phyloP scores from a whole-genome alignment of 768 basidiomycete genomes.

The Lactifluus pinguis region DNA sequence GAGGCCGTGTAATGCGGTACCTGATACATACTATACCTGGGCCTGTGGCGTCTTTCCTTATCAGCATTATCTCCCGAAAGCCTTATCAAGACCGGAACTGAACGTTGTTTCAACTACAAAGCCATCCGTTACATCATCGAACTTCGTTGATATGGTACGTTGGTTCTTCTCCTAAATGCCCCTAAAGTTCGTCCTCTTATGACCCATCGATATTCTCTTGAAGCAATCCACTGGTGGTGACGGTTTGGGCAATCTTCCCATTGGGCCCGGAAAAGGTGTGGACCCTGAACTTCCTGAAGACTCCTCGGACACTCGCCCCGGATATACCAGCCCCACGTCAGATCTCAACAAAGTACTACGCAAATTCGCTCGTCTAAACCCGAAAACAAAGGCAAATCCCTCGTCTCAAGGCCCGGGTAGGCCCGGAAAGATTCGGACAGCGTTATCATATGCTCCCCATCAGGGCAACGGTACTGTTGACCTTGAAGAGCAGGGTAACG shows the following conservation, averaged over 20 bases:
- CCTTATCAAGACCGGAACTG: background rate
- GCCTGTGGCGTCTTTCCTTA: no score
- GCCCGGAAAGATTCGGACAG: slow-evolving; percentile 78
- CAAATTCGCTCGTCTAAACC: background rate
- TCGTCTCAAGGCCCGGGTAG: slow-evolving; percentile 60
- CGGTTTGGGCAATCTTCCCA: slow-evolving; percentile 55
- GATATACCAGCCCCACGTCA: slow-evolving; percentile 37
- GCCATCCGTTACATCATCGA: background rate
- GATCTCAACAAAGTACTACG: slow-evolving; percentile 30
- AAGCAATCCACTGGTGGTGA: slow-evolving; percentile 59
- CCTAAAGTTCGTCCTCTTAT: background rate
- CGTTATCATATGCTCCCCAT: slow-evolving; percentile 42
- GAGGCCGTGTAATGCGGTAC: no score
- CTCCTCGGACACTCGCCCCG: slow-evolving; percentile 47
- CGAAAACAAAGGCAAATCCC: slow-evolving; percentile 32
- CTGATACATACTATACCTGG: no score
- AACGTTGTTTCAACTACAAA: background rate
- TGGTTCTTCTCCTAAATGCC: background rate
- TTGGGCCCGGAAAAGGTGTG: slow-evolving; percentile 22
- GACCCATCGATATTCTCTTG: background rate
- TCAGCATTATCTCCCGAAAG: no score
- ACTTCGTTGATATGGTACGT: background rate
- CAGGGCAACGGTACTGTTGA: background rate
- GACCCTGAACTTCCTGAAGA: slow-evolving; percentile 38
- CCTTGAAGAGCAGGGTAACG: slow-evolving; percentile 10